Evolutionary conservation across 495 filamentous ascomycete species (phyloP), one percentile per base, ranked within the genome.

Genomic region (Penicillium macrosclerotiorum): DNA sequence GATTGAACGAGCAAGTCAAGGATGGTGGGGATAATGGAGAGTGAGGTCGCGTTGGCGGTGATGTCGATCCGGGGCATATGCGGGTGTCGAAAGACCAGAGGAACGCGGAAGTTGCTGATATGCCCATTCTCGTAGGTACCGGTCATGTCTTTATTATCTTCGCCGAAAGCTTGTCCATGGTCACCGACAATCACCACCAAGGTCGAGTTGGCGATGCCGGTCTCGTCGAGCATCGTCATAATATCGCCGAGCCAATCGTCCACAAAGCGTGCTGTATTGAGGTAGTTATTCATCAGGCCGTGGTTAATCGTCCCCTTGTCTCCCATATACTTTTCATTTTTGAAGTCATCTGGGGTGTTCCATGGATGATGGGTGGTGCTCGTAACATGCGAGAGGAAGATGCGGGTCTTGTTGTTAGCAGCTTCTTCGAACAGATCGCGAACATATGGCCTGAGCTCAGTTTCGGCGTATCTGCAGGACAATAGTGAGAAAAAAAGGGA

Each of bases 121-220:
- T 75, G 69, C 0, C 65, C 62, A 44, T 75, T 75, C 32, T 72
- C 64, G 33, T 68, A 75, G 12, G 68, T 72, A 6, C 67, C 66
- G 5, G 67, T 69, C 36, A 64, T 39, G 4, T 60, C 45, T 17
- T 62, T 60, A 43, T 60, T 53, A 38, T 71, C 65, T 46, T 72
- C 67, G 18, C 55, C 60, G 40, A 73, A 71, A 5, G 68, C 62
- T 45, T 69, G 64, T 16, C 69, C 69, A 33, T 72, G 68, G 33
- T 70, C 73, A 34, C 75, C 75, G 7, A 75, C 67, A 45, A 78
- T 60, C 11, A 75, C 73, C 3, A 79, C 54, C 17, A 79, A 54
- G 2, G 75, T 79, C 48, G 75, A 66, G 32, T 78, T 63, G 9
- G 65, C 65, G n/a, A 77, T 65, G 12, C 67, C 72, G n/a, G 67